phyloP scores from a whole-genome alignment of 2,329 filamentous ascomycete genomes.

The Aureobasidium vineae region DNA sequence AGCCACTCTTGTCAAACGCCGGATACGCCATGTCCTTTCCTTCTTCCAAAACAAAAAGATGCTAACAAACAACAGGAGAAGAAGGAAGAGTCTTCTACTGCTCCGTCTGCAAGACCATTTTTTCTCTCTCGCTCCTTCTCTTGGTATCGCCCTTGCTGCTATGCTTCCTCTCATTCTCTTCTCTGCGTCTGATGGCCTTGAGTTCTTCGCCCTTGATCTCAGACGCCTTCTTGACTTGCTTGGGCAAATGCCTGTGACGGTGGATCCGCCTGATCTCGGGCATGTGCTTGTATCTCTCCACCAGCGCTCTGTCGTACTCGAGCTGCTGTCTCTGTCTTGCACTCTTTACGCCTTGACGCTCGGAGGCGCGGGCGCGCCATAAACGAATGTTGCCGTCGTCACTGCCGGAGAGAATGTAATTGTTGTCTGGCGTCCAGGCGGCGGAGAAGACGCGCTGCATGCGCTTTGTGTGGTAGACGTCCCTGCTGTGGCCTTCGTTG shows the following conservation, averaged over 20 bases:
- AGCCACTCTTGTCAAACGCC: neutral
- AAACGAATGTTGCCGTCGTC: constrained; percentile 91
- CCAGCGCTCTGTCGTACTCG: constrained; percentile 85
- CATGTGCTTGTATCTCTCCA: constrained; percentile 88
- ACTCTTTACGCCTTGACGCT: constrained; percentile 80
- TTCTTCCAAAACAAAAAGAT: neutral
- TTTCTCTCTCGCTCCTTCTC: constrained; percentile 79
- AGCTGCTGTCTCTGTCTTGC: constrained; percentile 80
- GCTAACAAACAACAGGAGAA: neutral
- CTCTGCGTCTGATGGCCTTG: constrained; percentile 78
- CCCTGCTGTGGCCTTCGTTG: constrained; percentile 76
- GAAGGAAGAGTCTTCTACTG: constrained; percentile 43
- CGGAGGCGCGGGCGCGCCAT: constrained; percentile 84
- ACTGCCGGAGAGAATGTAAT: constrained; percentile 84
- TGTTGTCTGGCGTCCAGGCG: constrained; percentile 82
- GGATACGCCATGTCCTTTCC: neutral
- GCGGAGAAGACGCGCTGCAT: constrained; percentile 93
- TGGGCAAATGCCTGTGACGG: constrained; percentile 85
- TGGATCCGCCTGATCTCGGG: constrained; percentile 90
- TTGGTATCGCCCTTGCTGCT: constrained; percentile 76
- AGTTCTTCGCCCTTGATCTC: constrained; percentile 94
- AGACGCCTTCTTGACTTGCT: constrained; percentile 90
- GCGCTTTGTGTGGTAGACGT: constrained; percentile 95
- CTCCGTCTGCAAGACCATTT: constrained; percentile 76
- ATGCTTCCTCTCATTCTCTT: constrained; percentile 94